phyloP scores from a whole-genome alignment of 257 asterid species.

The Scutellaria barbata region DNA sequence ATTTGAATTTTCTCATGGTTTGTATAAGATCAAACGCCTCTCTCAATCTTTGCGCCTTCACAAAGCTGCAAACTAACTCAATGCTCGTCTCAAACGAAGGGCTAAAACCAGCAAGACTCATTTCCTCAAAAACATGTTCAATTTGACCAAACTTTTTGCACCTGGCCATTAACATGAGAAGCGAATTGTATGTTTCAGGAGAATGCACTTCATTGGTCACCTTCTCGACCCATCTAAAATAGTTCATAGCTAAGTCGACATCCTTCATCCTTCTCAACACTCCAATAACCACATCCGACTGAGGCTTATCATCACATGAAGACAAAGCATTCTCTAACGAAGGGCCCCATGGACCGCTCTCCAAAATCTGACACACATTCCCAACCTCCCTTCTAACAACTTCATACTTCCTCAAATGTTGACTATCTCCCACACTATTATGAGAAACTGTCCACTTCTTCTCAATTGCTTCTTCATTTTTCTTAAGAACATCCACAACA shows the following conservation, averaged over 20 bases:
- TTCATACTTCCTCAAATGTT: slow-evolving; percentile 42
- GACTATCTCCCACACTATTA: slow-evolving; percentile 41
- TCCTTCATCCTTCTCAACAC: slow-evolving; percentile 83
- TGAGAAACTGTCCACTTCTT: slow-evolving; percentile 41
- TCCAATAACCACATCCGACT: slow-evolving; percentile 66
- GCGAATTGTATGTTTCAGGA: slow-evolving; percentile 74
- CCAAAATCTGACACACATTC: slow-evolving; percentile 61
- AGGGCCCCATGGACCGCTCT: slow-evolving; percentile 75
- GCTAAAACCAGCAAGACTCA: slow-evolving; percentile 81
- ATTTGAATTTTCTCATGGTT: slow-evolving; percentile 77
- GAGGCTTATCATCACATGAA: slow-evolving; percentile 49
- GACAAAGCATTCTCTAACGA: slow-evolving; percentile 68
- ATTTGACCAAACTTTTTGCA: slow-evolving; percentile 55
- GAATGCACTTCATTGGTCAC: slow-evolving; percentile 56
- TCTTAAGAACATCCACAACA: slow-evolving; percentile 38
- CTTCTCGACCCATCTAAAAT: slow-evolving; percentile 86
- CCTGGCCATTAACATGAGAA: slow-evolving; percentile 72
- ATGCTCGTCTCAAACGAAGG: slow-evolving; percentile 64
- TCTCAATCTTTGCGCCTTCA: slow-evolving; percentile 54
- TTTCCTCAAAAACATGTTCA: slow-evolving; percentile 77
- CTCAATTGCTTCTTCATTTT: slow-evolving; percentile 39
- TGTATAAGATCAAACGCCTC: slow-evolving; percentile 79
- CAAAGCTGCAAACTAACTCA: slow-evolving; percentile 62
- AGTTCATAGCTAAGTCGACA: slow-evolving; percentile 56
- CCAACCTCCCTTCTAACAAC: slow-evolving; percentile 47